These are phyloP conservation scores for Picochlorum sp. DNA, from an alignment of 139 green algal species.

Conservation along the genomic window DNA sequence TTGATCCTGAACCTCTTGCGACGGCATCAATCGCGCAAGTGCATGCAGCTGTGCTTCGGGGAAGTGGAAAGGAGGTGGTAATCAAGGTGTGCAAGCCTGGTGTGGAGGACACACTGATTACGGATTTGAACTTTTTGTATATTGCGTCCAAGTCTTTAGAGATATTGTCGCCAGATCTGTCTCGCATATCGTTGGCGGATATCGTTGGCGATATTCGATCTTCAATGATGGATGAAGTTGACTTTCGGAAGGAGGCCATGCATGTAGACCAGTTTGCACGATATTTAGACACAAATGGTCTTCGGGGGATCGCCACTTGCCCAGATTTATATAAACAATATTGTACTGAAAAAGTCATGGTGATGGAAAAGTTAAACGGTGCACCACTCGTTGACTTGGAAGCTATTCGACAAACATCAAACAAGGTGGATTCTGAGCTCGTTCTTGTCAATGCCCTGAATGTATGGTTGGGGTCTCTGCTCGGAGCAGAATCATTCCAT, in stretches of 20 bases:
- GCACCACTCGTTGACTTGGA: slow-evolving; percentile 86
- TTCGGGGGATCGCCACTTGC: slow-evolving; percentile 58
- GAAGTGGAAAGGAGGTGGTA: slow-evolving; percentile 70
- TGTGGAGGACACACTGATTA: slow-evolving; percentile 78
- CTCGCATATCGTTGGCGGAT: slow-evolving; percentile 61
- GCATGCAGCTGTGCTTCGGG: slow-evolving; percentile 70
- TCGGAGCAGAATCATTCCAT: slow-evolving; percentile 89
- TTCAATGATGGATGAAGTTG: slow-evolving; percentile 86
- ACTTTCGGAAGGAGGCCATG: slow-evolving; percentile 78
- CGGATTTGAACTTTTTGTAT: slow-evolving; percentile 88
- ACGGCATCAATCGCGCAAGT: slow-evolving; percentile 90
- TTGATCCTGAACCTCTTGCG: slow-evolving; percentile 80
- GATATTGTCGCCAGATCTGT: slow-evolving; percentile 75
- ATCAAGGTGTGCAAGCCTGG: slow-evolving; percentile 92
- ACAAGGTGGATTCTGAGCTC: slow-evolving; percentile 13
- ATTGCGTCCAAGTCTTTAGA: slow-evolving; percentile 59
- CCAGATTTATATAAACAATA: slow-evolving; percentile 70
- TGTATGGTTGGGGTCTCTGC: slow-evolving; percentile 79
- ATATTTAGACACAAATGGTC: slow-evolving; percentile 62
- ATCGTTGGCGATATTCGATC: slow-evolving; percentile 63
- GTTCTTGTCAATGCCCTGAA: slow-evolving; percentile 89
- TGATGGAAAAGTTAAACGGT: slow-evolving; percentile 85
- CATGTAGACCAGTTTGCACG: slow-evolving; percentile 67
- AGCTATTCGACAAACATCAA: slow-evolving; percentile 49
- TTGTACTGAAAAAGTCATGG: slow-evolving; percentile 69